Conservation (phyloP, 176 grass and related monocot genomes). For the Zea luxurians region DNA sequence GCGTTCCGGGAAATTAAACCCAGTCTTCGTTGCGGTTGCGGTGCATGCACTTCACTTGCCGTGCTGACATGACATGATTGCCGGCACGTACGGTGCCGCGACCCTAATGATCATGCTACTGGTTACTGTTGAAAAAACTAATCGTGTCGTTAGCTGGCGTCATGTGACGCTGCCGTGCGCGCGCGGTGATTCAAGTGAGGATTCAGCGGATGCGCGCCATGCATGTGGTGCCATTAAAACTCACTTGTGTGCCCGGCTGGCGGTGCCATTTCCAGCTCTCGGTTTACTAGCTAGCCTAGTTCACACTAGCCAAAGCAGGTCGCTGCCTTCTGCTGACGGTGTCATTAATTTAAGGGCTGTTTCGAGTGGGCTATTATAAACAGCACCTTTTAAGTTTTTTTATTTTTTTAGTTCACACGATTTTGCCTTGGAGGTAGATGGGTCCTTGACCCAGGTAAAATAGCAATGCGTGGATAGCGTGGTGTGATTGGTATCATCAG, state of each 20-base stretch:
- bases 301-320: neutral
- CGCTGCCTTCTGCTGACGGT: neutral
- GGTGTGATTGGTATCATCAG: neutral
- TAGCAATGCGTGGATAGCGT: neutral
- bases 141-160: constrained; percentile 26
- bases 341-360: neutral
- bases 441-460: neutral
- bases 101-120: constrained; percentile 35
- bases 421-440: no score
- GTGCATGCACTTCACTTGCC: neutral
- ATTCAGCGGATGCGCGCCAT: neutral
- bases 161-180: constrained; percentile 29
- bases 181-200: neutral
- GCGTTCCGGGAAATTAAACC: neutral
- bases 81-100: neutral
- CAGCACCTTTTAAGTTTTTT: neutral
- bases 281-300: neutral
- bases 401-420: no score
- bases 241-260: neutral
- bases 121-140: constrained; percentile 21
- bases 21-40: neutral
- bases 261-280: neutral
- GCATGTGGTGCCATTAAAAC: constrained; percentile 44
- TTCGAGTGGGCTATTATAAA: neutral
- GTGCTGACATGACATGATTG: neutral